Conservation (phyloP, 2,329 filamentous ascomycete genomes). For the Chaetomium sp. region DNA sequence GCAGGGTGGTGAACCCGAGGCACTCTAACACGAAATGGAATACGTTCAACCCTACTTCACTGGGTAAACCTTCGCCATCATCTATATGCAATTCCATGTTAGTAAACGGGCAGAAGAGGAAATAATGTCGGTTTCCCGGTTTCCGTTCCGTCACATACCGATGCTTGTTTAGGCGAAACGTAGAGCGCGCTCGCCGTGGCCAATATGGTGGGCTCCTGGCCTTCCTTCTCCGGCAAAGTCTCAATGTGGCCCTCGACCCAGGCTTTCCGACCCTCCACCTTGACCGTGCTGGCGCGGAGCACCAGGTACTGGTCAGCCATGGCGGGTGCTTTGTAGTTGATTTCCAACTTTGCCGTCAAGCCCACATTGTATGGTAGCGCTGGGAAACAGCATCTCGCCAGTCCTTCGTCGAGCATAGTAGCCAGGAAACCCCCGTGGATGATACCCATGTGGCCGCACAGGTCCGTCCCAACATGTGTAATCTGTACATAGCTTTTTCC, state of each 20-base stretch:
- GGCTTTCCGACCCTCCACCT: conserved; percentile 86
- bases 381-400: conserved; percentile 81
- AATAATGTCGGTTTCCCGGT: no score
- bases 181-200: conserved; percentile 83
- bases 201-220: conserved; percentile 58
- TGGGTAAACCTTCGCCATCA: conserved; percentile 34
- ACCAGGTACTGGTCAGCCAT: conserved; percentile 71
- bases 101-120: not conserved
- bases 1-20: not conserved
- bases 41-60: conserved; percentile 21
- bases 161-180: conserved; percentile 77
- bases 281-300: conserved; percentile 69
- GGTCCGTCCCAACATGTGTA: conserved; percentile 66
- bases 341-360: conserved; percentile 77
- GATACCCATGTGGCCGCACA: conserved; percentile 87
- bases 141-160: conserved; percentile 46
- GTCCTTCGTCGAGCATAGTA: conserved; percentile 85
- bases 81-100: conserved; percentile 19
- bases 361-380: conserved; percentile 80
- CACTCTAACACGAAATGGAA: not conserved
- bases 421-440: conserved; percentile 86
- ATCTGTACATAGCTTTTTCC: conserved; percentile 67
- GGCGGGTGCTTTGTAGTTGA: conserved; percentile 77
- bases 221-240: conserved; percentile 57
- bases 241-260: conserved; percentile 88